Percentiles rank a stretch among this genome's conserved stretches.
phyloP scores from a whole-genome alignment of 2,329 filamentous ascomycete species.

The Bisporella sp. region DNA sequence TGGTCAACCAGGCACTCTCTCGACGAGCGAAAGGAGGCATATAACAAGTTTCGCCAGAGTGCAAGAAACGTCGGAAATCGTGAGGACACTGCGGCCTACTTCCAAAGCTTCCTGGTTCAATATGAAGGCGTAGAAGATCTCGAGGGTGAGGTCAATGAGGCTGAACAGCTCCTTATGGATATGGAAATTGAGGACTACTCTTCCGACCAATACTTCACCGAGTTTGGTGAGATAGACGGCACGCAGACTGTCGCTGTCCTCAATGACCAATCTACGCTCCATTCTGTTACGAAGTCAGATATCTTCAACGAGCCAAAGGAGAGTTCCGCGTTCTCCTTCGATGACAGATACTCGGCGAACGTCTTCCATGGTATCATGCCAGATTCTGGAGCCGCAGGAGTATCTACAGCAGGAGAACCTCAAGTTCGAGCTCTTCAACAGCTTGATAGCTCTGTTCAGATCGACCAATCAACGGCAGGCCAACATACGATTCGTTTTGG shows the following conservation, averaged over 20 bases:
- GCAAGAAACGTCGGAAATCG: background rate
- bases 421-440: background rate
- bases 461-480: background rate
- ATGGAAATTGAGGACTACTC: too few species aligned
- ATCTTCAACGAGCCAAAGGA: background rate
- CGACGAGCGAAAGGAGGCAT: background rate
- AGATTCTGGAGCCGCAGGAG: background rate
- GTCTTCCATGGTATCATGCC: background rate
- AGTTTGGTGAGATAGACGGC: background rate
- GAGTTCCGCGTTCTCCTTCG: background rate
- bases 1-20: background rate
- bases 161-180: background rate
- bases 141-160: background rate
- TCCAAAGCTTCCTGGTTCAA: background rate
- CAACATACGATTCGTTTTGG: background rate
- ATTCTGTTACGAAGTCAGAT: background rate
- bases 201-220: background rate
- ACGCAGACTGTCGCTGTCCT: background rate
- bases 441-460: background rate
- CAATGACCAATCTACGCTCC: background rate
- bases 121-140: background rate
- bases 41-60: background rate
- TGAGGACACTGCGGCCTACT: background rate
- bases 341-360: background rate
- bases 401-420: too few species aligned